Evolutionary conservation across 148 eudicot genomes (phyloP).

Genomic region (Fagopyrum homotropicum): DNA sequence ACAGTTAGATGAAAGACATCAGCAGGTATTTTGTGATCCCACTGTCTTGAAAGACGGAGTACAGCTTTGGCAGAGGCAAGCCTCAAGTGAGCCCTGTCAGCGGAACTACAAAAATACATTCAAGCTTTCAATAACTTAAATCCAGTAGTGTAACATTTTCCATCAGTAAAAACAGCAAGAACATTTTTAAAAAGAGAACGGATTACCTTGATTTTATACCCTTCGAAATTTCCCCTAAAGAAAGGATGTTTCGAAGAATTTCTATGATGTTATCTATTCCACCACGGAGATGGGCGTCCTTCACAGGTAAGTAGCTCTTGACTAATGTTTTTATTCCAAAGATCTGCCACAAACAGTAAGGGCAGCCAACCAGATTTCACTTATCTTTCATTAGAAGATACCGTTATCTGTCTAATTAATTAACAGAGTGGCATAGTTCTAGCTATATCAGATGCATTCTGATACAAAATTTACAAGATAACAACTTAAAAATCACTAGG

Average conservation of each 20-base stretch:
- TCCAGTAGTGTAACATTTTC: background rate
- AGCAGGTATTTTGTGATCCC: conserved; percentile 81
- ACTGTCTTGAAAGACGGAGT: conserved; percentile 84
- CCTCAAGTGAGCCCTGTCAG: conserved; percentile 86
- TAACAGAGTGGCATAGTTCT: background rate
- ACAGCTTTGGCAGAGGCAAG: conserved; percentile 91
- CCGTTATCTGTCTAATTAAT: background rate
- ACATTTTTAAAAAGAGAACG: background rate
- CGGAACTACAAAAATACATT: conserved; percentile 40
- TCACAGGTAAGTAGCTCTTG: conserved; percentile 88
- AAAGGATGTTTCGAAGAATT: conserved; percentile 60
- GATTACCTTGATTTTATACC: conserved; percentile 69
- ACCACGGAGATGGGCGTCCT: conserved; percentile 88
- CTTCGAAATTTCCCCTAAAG: conserved; percentile 69
- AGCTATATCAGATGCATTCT: conserved; percentile 1
- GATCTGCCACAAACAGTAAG: conserved; percentile 40
- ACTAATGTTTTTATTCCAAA: conserved; percentile 85
- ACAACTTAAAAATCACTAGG: background rate
- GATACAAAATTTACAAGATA: background rate
- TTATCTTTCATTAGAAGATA: background rate
- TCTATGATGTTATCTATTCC: conserved; percentile 71
- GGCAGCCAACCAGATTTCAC: background rate
- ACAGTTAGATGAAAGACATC: conserved; percentile 78
- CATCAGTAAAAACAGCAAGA: background rate
- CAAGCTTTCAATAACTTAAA: conserved; percentile 7